Evolutionary conservation across 2,329 filamentous ascomycete species (phyloP).

Genomic region (Cladorrhinum sp.): DNA sequence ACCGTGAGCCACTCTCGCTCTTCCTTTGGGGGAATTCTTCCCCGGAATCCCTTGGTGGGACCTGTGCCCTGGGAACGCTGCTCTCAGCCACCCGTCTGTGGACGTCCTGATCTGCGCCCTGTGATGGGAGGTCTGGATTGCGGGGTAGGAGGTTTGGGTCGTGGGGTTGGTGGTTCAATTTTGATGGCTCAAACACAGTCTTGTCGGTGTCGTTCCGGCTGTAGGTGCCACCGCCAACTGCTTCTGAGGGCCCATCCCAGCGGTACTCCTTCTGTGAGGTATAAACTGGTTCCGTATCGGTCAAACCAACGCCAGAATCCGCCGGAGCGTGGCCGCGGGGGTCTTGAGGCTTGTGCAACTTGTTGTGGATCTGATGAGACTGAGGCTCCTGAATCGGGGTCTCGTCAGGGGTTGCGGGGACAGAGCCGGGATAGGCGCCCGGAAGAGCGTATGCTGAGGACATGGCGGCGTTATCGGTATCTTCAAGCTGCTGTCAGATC

Average conservation of each 20-base stretch:
- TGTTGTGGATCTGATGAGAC: slow-evolving; percentile 16
- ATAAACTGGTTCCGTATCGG: slow-evolving; percentile 6
- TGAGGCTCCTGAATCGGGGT: slow-evolving; percentile 1
- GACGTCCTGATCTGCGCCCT: not conserved
- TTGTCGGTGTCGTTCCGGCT: not conserved
- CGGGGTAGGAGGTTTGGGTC: not conserved
- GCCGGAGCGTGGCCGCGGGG: slow-evolving; percentile 19
- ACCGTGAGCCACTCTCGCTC: not conserved
- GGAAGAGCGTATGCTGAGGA: not conserved
- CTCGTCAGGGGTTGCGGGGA: slow-evolving; percentile 5
- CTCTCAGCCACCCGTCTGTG: not conserved
- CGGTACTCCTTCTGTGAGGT: not conserved
- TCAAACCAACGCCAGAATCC: slow-evolving; percentile 21
- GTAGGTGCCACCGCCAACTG: slow-evolving; percentile 19
- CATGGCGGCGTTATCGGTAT: not conserved
- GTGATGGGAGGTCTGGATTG: not conserved
- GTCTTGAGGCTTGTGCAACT: slow-evolving; percentile 23
- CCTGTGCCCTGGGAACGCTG: not conserved
- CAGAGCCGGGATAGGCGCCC: slow-evolving; percentile 1
- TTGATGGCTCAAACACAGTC: not conserved
- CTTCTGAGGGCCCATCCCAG: slow-evolving; percentile 10
- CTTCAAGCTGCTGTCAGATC: not conserved
- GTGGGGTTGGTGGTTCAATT: too few relatives aligned
- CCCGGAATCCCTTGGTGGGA: not conserved
- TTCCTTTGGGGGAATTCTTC: not conserved